Evolutionary conservation across 2,329 filamentous ascomycete species (phyloP).

Genomic region (Tothia fuscella): DNA sequence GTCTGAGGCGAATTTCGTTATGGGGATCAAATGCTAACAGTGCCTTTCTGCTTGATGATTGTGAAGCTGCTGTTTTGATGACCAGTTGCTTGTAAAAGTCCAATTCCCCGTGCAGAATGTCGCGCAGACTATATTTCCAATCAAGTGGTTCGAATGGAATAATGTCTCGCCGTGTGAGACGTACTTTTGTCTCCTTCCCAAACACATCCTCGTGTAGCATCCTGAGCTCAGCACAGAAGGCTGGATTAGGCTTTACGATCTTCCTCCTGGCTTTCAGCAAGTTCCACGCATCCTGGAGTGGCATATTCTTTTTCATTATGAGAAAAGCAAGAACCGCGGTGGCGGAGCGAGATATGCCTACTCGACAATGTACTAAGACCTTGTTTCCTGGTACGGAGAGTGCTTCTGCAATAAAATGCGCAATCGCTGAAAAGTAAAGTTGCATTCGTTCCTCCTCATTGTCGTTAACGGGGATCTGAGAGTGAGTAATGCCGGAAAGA

Average conservation of each 20-base stretch:
- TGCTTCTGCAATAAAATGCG: not conserved
- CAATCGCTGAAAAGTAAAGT: not conserved
- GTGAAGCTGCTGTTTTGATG: no score
- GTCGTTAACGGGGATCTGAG: not conserved
- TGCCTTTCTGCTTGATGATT: no score
- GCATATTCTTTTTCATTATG: not conserved
- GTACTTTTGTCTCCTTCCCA: not conserved
- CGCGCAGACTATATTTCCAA: not conserved
- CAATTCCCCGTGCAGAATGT: not conserved
- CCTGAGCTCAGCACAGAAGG: conserved; percentile 1
- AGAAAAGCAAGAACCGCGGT: conserved; percentile 2
- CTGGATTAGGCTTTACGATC: not conserved
- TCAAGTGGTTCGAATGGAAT: not conserved
- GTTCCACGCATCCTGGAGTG: not conserved
- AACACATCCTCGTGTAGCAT: not conserved
- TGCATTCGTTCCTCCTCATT: not conserved
- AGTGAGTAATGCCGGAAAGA: not conserved
- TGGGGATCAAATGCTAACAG: no score
- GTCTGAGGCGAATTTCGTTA: no score
- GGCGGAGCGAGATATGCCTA: not conserved
- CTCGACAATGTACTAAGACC: conserved; percentile 2
- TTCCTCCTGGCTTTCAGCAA: not conserved
- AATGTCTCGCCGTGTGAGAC: not conserved
- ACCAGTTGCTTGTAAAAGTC: no score
- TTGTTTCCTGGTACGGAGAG: not conserved